These are phyloP conservation scores for Rhodosorus marinus DNA, from an alignment of 23 red algal genomes.

Conservation along the genomic window DNA sequence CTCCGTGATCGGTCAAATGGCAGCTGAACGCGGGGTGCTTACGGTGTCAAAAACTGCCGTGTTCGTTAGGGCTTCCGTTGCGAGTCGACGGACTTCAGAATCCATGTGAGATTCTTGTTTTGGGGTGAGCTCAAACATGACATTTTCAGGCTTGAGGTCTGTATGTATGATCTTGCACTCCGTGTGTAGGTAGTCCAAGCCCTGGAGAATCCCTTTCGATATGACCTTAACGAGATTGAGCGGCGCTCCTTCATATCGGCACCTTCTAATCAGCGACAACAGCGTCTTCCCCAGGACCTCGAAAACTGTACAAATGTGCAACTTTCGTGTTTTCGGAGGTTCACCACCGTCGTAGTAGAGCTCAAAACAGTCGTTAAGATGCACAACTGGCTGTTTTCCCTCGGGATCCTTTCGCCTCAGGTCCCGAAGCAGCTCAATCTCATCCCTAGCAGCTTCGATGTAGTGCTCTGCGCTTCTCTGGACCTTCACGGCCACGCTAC, in stretches of 20 bases:
- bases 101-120: too few species aligned
- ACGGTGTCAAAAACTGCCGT: too few species aligned
- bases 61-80: too few species aligned
- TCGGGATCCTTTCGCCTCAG: slow-evolving; percentile 8
- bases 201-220: slow-evolving; percentile 34
- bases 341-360: slow-evolving; percentile 37
- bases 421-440: slow-evolving; percentile 35
- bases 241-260: slow-evolving; percentile 62
- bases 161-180: slow-evolving; percentile 82
- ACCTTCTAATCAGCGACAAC: slow-evolving; percentile 58
- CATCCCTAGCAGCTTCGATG: slow-evolving; percentile 63
- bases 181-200: slow-evolving; percentile 49
- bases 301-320: slow-evolving; percentile 69
- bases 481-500: slow-evolving; percentile 66
- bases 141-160: slow-evolving; percentile 92
- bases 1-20: too few species aligned
- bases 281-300: slow-evolving; percentile 74
- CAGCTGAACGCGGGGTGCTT: too few species aligned
- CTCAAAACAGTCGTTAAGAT: slow-evolving; percentile 59
- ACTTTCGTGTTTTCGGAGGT: too few species aligned
- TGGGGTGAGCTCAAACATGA: slow-evolving; percentile 40
- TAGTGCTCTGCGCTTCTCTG: slow-evolving; percentile 86
- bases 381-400: slow-evolving; percentile 22
- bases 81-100: too few species aligned
- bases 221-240: slow-evolving; percentile 36